These are phyloP conservation scores for Bothriochloa decipiens DNA, from an alignment of 176 grass and related monocot species.

Conservation along the genomic window DNA sequence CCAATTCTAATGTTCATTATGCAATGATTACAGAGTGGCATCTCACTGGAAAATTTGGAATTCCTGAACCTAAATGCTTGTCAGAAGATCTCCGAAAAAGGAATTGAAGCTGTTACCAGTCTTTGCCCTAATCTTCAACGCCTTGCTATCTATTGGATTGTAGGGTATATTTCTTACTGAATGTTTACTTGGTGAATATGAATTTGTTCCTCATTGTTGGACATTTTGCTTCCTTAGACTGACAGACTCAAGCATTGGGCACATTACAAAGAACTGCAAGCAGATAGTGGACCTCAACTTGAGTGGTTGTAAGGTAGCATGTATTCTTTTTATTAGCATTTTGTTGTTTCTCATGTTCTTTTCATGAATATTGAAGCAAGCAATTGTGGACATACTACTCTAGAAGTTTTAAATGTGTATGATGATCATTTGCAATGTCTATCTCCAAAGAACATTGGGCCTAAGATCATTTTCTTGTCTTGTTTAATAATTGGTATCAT, in stretches of 20 bases:
- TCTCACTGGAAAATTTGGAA: constrained; percentile 65
- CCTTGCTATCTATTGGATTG: constrained; percentile 89
- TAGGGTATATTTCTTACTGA: constrained; percentile 62
- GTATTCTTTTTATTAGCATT: background rate
- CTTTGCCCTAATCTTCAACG: constrained; percentile 59
- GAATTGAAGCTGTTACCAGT: constrained; percentile 76
- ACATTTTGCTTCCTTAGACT: constrained; percentile 52
- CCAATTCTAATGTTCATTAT: constrained; percentile 19
- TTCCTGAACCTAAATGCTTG: constrained; percentile 83
- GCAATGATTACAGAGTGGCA: constrained; percentile 47
- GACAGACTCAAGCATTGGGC: constrained; percentile 63
- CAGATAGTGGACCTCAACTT: constrained; percentile 75
- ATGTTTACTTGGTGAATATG: constrained; percentile 22
- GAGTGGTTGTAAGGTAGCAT: constrained; percentile 92
- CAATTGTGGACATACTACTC: background rate
- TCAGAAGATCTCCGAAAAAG: constrained; percentile 85
- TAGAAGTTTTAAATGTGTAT: background rate
- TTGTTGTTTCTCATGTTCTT: background rate
- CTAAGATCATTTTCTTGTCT: background rate
- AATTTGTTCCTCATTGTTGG: constrained; percentile 24
- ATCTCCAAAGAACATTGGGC: background rate
- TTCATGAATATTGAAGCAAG: background rate
- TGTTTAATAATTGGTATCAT: background rate
- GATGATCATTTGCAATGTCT: background rate
- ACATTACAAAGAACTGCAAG: constrained; percentile 70